Evolutionary conservation across 78 protist genomes (phyloP), one percentile per base, ranked within the genome.

Genomic region (Guillardia theta): DNA sequence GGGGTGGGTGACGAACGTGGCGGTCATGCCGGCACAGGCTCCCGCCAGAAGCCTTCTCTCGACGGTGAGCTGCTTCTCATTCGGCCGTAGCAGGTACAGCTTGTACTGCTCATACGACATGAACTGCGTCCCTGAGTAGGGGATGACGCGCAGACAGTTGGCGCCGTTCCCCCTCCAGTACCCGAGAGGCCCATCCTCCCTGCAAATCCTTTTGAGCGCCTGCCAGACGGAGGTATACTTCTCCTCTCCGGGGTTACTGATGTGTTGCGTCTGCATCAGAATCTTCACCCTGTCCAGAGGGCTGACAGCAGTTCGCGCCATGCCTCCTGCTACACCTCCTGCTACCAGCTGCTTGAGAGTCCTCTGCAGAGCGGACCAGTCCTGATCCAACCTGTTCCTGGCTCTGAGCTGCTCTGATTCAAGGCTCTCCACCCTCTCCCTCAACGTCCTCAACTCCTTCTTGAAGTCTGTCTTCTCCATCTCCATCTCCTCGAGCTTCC

Each of bases 61-160:
- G 41, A 70, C 41, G 41, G 83, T 70, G 22, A 43, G 83, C 83
- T 70, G 45, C 1, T 24, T 33, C 21, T n/a, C 45, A 12, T 1
- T 43, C 83, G 3, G 83, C 36, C 45, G 22, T 33, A 43, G 27
- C 41, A 24, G 21, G 36, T 12, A 70, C 83, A 4, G 22, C 41
- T 70, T 70, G 83, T 43, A 70, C 46, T 33, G 83, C 15, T 70
- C 83, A 24, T 36, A 70, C 9, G 83, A 36, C 36, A 70, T 24
- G 83, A 70, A 70, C 41, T 70, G 83, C 41, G 83, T 70, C 46
- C 46, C 83, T 10, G 83, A 70, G 41, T 70, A 70, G 41, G 83
- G 83, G 45, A 70, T 10, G 83, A 70, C 83, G 41, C 83, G 6
- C 46, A 70, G n/a, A 6, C 83, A 70, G 41, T 70, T 70, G 36